Evolutionary conservation across 2,329 filamentous ascomycete species (phyloP).

Genomic region (Aspergillus sp.): DNA sequence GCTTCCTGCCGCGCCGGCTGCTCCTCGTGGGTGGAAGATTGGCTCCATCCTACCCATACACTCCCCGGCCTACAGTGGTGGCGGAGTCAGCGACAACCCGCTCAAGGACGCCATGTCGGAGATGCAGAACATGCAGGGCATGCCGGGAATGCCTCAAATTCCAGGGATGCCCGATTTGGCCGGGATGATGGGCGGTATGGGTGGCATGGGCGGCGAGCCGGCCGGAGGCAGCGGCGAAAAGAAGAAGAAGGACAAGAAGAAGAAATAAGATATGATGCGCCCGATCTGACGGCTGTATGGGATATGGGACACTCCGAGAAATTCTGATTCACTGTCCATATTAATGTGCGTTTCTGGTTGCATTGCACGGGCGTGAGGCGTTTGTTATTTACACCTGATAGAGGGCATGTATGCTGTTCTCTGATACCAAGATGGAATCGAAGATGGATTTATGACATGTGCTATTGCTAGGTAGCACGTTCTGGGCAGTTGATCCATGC

Average conservation of each 20-base stretch:
- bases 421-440: conserved; percentile 21
- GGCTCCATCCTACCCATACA: conserved; percentile 79
- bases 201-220: conserved; percentile 51
- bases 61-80: conserved; percentile 85
- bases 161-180: conserved; percentile 54
- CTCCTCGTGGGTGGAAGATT: conserved; percentile 90
- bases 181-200: conserved; percentile 56
- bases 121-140: conserved; percentile 61
- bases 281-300: background rate
- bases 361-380: conserved; percentile 41
- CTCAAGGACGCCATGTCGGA: conserved; percentile 97
- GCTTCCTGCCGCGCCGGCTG: conserved; percentile 69
- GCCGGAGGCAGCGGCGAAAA: conserved; percentile 34
- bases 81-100: conserved; percentile 90
- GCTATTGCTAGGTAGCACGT: background rate
- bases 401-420: conserved; percentile 16
- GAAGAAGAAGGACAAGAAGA: conserved; percentile 53
- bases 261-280: conserved; percentile 40
- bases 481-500: background rate
- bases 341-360: conserved; percentile 26
- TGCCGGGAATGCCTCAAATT: conserved; percentile 43
- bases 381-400: conserved; percentile 25
- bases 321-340: conserved; percentile 16
- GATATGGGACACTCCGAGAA: background rate
- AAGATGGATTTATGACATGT: conserved; percentile 1